phyloP scores from a whole-genome alignment of 345 rosid genomes.

The Pistacia atlantica region DNA sequence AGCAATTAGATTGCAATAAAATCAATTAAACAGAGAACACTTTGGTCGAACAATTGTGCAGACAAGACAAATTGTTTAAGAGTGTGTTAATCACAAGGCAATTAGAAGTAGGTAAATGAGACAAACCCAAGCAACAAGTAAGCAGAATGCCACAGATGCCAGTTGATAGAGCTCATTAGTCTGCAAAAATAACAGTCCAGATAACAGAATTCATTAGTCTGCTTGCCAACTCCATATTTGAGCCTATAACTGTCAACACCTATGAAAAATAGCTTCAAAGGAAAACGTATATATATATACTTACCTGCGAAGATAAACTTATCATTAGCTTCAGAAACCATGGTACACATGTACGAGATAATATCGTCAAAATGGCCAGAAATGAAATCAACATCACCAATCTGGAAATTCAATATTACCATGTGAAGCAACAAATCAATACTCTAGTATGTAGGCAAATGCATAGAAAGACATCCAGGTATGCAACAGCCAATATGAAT shows the following conservation, averaged over 20 bases:
- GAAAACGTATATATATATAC: background rate
- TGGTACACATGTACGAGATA: conserved; percentile 79
- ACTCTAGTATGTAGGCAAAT: background rate
- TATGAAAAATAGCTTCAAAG: too few relatives aligned
- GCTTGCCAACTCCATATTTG: conserved; percentile 35
- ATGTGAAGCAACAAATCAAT: conserved; percentile 4
- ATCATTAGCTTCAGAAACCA: conserved; percentile 90
- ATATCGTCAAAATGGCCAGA: conserved; percentile 65
- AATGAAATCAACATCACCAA: conserved; percentile 69
- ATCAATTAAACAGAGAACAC: background rate
- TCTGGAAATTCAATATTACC: conserved; percentile 40
- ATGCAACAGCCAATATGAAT: background rate
- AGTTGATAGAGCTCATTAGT: conserved; percentile 98
- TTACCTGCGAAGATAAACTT: conserved; percentile 84
- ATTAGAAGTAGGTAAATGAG: conserved; percentile 30
- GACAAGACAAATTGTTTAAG: background rate
- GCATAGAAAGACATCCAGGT: background rate
- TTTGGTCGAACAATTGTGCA: background rate
- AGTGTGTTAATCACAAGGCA: conserved; percentile 13
- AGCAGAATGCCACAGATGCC: conserved; percentile 96
- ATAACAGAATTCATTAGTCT: conserved; percentile 78
- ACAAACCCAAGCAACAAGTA: conserved; percentile 97
- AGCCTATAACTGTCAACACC: conserved; percentile 20
- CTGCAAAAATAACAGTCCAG: conserved; percentile 53
- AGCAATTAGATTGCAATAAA: background rate